Evolutionary conservation across 768 basidiomycete species (phyloP), one percentile per base, ranked within the genome.

Genomic region (Tulasnella sp.): DNA sequence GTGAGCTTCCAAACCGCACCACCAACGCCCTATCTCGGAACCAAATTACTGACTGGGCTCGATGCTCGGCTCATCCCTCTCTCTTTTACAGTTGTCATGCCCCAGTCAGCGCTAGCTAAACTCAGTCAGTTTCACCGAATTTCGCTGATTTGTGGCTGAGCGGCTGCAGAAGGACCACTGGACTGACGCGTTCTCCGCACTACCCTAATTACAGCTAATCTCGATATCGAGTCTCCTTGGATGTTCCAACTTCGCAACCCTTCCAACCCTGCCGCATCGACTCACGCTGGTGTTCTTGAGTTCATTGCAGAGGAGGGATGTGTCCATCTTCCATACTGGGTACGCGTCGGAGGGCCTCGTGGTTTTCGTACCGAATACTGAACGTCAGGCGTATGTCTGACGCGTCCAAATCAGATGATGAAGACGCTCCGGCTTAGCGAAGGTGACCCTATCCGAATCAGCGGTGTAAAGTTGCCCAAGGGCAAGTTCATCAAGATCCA

Each of bases 291-390:
- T 87, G 98, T 99, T 37, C 89, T 99, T 39, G 98, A 99, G 83
- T 99, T 99, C 85, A 98, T 98, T 80, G 97, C 98, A 2, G 92
- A 98, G 77, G 97, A 99, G 84, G 98, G 98, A 16, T 88, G 93
- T 18, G 96, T 96, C 3, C 93, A 99, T 86, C 87, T 99, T 20
- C 98, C 98, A 0, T 93, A 95, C 81, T 99, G 98, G 98, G 87
- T 87, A 77, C 79, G 55, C 75, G 55, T 77, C 5, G 20, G 73
- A n/a, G 61, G 26, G 26, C 61, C 61, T 67, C 10, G 61, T 67
- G 29, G 61, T 67, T 35, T 29, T 67, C 29, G 61, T 16, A 1
- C 61, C 61, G 61, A 67, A 0, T 10, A 32, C 61, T 67, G 32
- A 67, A 67, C 61, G 37, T 48, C 46, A 44, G 26, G 13, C 42